phyloP scores from a whole-genome alignment of 257 asterid species.

The Lycium barbarum region DNA sequence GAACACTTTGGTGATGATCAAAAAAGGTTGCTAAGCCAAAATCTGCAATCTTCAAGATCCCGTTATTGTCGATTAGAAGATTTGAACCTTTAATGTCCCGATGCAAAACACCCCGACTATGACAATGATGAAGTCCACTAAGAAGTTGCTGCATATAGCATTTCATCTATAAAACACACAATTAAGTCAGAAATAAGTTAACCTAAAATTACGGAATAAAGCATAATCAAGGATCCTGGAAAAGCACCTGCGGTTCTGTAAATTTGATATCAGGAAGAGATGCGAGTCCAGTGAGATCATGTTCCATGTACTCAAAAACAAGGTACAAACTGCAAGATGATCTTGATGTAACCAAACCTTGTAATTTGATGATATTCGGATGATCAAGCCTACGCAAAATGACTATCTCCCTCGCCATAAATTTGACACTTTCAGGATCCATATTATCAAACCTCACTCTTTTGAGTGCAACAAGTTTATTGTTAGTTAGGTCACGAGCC shows the following conservation, averaged over 20 bases:
- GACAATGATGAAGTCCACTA: conserved; percentile 86
- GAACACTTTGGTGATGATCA: conserved; percentile 55
- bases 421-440: conserved; percentile 91
- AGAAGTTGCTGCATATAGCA: conserved; percentile 91
- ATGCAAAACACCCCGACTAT: conserved; percentile 77
- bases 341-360: conserved; percentile 81
- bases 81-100: conserved; percentile 93
- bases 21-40: conserved; percentile 88
- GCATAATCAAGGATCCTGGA: conserved; percentile 24
- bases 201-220: background rate
- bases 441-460: conserved; percentile 85
- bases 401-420: conserved; percentile 96
- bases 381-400: conserved; percentile 86
- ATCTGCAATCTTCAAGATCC: conserved; percentile 89
- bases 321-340: conserved; percentile 79
- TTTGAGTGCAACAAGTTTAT: conserved; percentile 79
- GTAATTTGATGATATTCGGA: conserved; percentile 83
- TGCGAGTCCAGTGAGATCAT: conserved; percentile 88
- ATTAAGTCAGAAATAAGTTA: conserved; percentile 1
- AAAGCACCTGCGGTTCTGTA: conserved; percentile 80
- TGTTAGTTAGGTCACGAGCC: conserved; percentile 70
- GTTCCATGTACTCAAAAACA: conserved; percentile 94
- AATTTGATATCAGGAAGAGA: conserved; percentile 81
- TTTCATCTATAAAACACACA: conserved; percentile 59
- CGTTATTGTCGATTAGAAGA: conserved; percentile 76